A percentile compares a stretch with the other conserved stretches of the same genome.
Evolutionary conservation across 805 yeast species (phyloP).

Genomic region (Yarrowia yakushimensis): DNA sequence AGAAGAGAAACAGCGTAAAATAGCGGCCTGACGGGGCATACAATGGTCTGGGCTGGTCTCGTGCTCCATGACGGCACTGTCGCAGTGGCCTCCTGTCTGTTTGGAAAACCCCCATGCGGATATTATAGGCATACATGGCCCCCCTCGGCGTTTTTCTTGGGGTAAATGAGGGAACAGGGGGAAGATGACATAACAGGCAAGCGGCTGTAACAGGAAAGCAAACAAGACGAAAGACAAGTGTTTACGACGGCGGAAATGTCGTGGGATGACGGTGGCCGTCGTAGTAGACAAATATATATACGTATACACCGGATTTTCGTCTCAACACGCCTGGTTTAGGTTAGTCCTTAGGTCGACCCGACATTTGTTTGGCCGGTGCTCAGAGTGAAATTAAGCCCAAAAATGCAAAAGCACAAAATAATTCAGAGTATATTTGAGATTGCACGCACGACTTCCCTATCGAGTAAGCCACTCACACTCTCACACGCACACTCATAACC

Average conservation of each 20-base stretch:
- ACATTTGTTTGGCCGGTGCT: background rate
- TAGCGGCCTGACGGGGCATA: background rate
- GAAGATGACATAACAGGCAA: slow-evolving; percentile 19
- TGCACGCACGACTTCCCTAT: slow-evolving; percentile 22
- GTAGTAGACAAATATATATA: no score
- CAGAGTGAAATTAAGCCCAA: slow-evolving; percentile 1
- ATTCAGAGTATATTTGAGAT: slow-evolving; percentile 23
- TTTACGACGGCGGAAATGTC: background rate
- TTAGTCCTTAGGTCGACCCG: slow-evolving; percentile 16
- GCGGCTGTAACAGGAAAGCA: background rate
- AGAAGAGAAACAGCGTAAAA: background rate
- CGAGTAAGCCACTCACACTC: slow-evolving; percentile 14
- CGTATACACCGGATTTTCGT: background rate
- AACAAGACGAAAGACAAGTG: background rate
- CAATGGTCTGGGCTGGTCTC: no score
- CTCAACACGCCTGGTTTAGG: background rate
- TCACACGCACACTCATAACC: background rate
- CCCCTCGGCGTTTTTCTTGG: slow-evolving; percentile 5
- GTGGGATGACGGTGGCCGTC: background rate
- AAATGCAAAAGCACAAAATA: slow-evolving; percentile 23
- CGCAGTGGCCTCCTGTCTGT: no score
- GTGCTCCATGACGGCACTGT: no score
- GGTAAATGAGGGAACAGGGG: slow-evolving; percentile 16
- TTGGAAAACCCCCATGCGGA: slow-evolving; percentile 22
- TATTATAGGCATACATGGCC: slow-evolving; percentile 18